Conservation (phyloP, 2,329 filamentous ascomycete genomes). For the Botrytis byssoidea region DNA sequence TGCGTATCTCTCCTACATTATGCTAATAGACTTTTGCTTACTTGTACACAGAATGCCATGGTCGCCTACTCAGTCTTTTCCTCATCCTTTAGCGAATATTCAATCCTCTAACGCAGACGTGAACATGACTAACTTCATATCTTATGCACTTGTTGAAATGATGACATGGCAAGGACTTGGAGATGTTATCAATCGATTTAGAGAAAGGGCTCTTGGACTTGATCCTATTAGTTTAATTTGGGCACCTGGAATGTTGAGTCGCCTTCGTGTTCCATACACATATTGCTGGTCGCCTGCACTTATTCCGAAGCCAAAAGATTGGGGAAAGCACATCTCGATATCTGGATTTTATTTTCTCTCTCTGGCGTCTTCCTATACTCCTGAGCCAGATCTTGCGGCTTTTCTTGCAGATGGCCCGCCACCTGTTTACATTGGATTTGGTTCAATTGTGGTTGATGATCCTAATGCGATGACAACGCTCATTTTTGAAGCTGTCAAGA, state of each 20-base stretch:
- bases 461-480: slow-evolving; percentile 67
- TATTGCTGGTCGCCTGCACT: slow-evolving; percentile 86
- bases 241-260: slow-evolving; percentile 75
- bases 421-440: slow-evolving; percentile 80
- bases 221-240: slow-evolving; percentile 77
- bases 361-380: slow-evolving; percentile 63
- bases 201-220: slow-evolving; percentile 70
- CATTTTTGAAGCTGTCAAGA: slow-evolving; percentile 68
- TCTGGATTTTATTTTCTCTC: slow-evolving; percentile 77
- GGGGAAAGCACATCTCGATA: slow-evolving; percentile 68
- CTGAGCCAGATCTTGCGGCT: slow-evolving; percentile 60
- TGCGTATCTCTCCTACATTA: slow-evolving; percentile 44
- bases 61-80: slow-evolving; percentile 68
- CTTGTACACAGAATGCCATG: slow-evolving; percentile 58
- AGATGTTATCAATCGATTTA: slow-evolving; percentile 86
- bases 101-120: slow-evolving; percentile 62
- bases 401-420: slow-evolving; percentile 69
- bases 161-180: slow-evolving; percentile 77
- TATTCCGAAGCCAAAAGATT: slow-evolving; percentile 77
- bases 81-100: slow-evolving; percentile 68
- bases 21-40: slow-evolving; percentile 7
- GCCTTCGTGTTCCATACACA: slow-evolving; percentile 77
- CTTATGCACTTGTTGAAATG: slow-evolving; percentile 68
- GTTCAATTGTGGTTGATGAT: slow-evolving; percentile 78
- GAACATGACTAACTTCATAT: slow-evolving; percentile 64